phyloP scores from a whole-genome alignment of 768 basidiomycete genomes.

The Pisolithus marmoratus region DNA sequence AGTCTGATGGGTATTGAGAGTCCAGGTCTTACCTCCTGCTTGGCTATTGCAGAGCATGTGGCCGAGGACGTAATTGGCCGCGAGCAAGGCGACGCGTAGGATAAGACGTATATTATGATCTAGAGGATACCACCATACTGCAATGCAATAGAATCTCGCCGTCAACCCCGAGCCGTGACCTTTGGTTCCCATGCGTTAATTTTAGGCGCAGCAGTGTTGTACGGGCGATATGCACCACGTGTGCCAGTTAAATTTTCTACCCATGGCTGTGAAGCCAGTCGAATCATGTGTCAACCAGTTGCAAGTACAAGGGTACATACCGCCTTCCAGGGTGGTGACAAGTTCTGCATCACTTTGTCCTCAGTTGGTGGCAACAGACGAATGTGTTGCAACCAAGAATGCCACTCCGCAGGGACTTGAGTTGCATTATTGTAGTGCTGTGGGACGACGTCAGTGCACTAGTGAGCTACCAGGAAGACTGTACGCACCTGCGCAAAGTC shows the following conservation, averaged over 20 bases:
- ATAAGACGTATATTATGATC: background rate
- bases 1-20: conserved; percentile 88
- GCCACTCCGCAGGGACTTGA: conserved; percentile 96
- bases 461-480: background rate
- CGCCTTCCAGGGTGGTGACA: conserved; percentile 75
- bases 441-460: background rate
- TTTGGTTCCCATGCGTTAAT: conserved; percentile 81
- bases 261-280: conserved; percentile 53
- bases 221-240: conserved; percentile 81
- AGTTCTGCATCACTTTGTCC: conserved; percentile 64
- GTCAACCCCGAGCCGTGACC: conserved; percentile 41
- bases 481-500: conserved; percentile 76
- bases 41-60: conserved; percentile 84
- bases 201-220: conserved; percentile 84
- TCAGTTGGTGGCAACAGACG: conserved; percentile 74
- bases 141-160: background rate
- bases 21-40: conserved; percentile 82
- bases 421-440: conserved; percentile 86
- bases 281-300: no score
- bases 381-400: conserved; percentile 91
- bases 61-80: conserved; percentile 51
- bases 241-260: conserved; percentile 91
- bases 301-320: conserved; percentile 42
- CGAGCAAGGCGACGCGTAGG: background rate
- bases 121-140: background rate